Percentiles rank a stretch among this genome's conserved stretches.
These are phyloP conservation scores for Marchantia polymorpha DNA, from an alignment of 225 moss, liverwort and hornwort species.

Conservation along the genomic window DNA sequence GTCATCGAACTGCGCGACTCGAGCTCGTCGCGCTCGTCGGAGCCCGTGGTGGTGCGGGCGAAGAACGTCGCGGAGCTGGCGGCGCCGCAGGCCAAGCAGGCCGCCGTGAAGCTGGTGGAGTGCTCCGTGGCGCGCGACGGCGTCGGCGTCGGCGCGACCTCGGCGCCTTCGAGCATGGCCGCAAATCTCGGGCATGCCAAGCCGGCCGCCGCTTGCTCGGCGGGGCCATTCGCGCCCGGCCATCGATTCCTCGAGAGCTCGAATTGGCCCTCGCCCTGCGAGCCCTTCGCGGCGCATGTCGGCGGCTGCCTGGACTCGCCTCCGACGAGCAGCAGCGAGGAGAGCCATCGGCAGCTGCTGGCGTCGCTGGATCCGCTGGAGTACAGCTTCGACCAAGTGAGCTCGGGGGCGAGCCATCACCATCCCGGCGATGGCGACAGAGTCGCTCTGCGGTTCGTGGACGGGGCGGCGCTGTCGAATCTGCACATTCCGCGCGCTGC, in stretches of 20 bases:
- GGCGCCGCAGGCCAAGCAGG: constrained; percentile 3
- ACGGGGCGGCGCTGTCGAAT: background rate
- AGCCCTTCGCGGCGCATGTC: background rate
- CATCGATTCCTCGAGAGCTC: background rate
- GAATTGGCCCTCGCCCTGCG: background rate
- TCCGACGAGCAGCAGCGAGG: background rate
- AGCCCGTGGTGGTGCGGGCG: background rate
- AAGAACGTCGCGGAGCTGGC: background rate
- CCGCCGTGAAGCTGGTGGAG: background rate
- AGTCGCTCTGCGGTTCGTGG: background rate
- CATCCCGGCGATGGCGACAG: background rate
- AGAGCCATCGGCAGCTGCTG: constrained; percentile 12
- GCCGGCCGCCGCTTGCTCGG: background rate
- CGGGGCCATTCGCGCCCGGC: background rate
- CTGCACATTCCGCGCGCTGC: background rate
- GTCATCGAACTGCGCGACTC: constrained; percentile 3
- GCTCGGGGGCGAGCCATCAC: background rate
- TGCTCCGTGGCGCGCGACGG: background rate
- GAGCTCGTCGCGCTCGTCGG: background rate
- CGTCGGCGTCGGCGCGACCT: background rate
- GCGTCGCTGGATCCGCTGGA: background rate
- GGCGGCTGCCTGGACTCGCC: constrained; percentile 1
- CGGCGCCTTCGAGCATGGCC: background rate
- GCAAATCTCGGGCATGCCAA: background rate
- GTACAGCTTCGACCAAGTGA: background rate